Evolutionary conservation across 495 filamentous ascomycete species (phyloP), one percentile per base, ranked within the genome.

Genomic region (Xylaria scruposa): DNA sequence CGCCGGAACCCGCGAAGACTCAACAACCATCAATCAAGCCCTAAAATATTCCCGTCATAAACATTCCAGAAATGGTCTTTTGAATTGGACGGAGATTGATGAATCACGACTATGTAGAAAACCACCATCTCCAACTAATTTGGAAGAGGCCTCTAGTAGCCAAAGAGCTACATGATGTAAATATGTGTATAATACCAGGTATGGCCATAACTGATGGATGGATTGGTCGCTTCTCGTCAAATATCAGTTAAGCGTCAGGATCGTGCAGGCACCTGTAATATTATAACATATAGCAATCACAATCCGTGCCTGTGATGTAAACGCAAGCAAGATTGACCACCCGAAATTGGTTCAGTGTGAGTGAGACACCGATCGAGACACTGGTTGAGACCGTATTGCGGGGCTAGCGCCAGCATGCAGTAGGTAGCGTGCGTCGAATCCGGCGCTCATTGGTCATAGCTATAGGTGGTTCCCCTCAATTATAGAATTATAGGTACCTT

Each of bases 121-220:
- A 56, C 17, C 7, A 56, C 19, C 10, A 9, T 65, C 26, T 71
- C 69, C 17, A 70, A 42, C 26, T 36, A 56, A 31, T 46, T 56
- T 19, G 31, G 44, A 59, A 60, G 38, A 1, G 44, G 56, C 59
- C 66, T 67, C 53, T 51, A 26, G 17, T 72, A 59, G 65, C 73
- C 65, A 63, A 60, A 17, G 33, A 33, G 47, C 69, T 60, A 64
- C 67, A 67, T 68, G 67, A 40, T 78, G 77, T 78, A 77, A 73
- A 78, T 75, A 76, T 68, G 64, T 70, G 67, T 76, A 74, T 59
- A 73, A 75, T 62, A 73, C 73, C 17, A n/a, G 53, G 19, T 8
- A 51, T 60, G 42, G 47, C 36, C 21, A 24, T 42, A 44, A 8
- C 38, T 17, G 21, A 60, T 46, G 21, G 21, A 60, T 46, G 21